Evolutionary conservation across 441 rosid genomes (phyloP).

Genomic region (Syzygium syzygioides): DNA sequence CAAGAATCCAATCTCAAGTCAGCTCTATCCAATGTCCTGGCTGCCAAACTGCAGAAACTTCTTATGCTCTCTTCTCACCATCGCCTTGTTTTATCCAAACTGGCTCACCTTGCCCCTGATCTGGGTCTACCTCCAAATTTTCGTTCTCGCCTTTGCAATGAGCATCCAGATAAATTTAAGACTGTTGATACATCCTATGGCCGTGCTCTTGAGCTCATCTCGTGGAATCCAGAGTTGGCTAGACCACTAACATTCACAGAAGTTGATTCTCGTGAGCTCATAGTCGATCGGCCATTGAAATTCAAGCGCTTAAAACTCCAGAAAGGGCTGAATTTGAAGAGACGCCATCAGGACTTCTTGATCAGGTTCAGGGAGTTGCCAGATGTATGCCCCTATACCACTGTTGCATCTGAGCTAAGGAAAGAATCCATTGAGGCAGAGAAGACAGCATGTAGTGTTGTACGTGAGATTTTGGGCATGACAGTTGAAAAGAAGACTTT

Average conservation of each 20-base stretch:
- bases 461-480: constrained; percentile 68
- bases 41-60: constrained; percentile 77
- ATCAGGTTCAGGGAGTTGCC: constrained; percentile 59
- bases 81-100: constrained; percentile 64
- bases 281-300: constrained; percentile 79
- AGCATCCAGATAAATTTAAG: constrained; percentile 63
- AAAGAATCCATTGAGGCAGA: constrained; percentile 64
- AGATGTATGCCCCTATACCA: constrained; percentile 64
- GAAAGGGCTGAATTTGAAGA: constrained; percentile 70
- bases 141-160: constrained; percentile 79
- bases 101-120: constrained; percentile 81
- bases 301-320: constrained; percentile 70
- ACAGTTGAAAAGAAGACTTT: constrained; percentile 68
- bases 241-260: constrained; percentile 32
- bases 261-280: constrained; percentile 29
- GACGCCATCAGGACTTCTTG: constrained; percentile 50
- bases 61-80: constrained; percentile 77
- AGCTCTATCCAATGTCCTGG: constrained; percentile 47
- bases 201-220: constrained; percentile 76
- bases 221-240: constrained; percentile 64
- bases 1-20: constrained; percentile 46
- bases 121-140: constrained; percentile 87
- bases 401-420: constrained; percentile 32
- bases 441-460: constrained; percentile 72
- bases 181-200: constrained; percentile 74